Evolutionary conservation across 106 monocot genomes (phyloP), one percentile per base, ranked within the genome.

Genomic region (Acanthochlamys bracteata): DNA sequence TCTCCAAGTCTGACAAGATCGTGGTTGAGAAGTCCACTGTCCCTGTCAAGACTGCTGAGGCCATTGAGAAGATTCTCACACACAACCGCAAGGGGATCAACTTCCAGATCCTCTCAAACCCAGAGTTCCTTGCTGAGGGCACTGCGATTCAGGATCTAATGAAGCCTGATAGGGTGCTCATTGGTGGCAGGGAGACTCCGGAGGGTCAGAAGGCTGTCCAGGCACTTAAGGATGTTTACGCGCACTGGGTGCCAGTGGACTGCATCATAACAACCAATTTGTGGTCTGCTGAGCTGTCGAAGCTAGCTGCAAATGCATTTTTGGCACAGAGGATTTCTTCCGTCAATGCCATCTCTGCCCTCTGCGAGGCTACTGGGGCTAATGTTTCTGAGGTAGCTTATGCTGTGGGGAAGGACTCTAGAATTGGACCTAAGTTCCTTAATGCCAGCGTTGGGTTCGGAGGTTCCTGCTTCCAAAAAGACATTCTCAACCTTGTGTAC

Each of bases 371-470:
- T 24, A 78, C 78, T 10, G 78, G 78, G 7, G 73, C 78, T 43
- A 61, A 78, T 41, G 64, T 78, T 22, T 45, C 64, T 20, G 73
- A 78, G 63, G 78, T 78, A 22, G 67, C 78, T 4, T 78, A 78
- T 22, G 59, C 78, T 41, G 78, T 78, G 46, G 78, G 78, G 16
- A 78, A 64, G 73, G 78, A 78, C 45, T 73, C 78, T 6, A 63
- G 78, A 55, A 78, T 78, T 53, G 78, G 78, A 25, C 58, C 73
- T 16, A 78, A 73, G 20, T 78, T 78, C 24, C 19, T 78, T 55
- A 79, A 79, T 45, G 79, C 79, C 1, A 79, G 79, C 55, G 79
- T 79, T n/a, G 79, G 79, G 1, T 79, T 79, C 20, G 79, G 79
- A 54, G 79, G 79, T 15, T 79, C 74, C 27, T 79, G 79, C 69